Percentiles rank a stretch among this genome's conserved stretches.
Evolutionary conservation across 176 grass and related monocot species (phyloP).

Genomic region (Raddia guianensis): DNA sequence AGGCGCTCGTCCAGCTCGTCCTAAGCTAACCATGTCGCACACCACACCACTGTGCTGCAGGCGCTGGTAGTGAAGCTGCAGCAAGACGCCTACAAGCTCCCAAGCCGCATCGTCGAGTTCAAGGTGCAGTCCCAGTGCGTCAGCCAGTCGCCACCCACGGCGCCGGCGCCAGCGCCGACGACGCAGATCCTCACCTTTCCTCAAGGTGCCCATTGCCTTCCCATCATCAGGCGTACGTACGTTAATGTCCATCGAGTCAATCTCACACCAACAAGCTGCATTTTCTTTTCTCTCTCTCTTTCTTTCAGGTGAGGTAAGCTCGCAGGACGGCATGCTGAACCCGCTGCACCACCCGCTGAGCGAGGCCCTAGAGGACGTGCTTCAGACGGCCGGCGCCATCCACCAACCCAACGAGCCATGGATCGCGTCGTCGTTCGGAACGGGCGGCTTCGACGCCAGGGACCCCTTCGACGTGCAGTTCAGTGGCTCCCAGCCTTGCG

Average conservation of each 20-base stretch:
- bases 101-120: constrained; percentile 57
- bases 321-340: constrained; percentile 41
- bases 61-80: constrained; percentile 61
- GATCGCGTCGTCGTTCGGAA: constrained; percentile 41
- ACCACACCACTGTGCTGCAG: constrained; percentile 33
- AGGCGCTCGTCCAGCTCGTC: background rate
- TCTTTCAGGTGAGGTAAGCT: constrained; percentile 32
- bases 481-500: constrained; percentile 48
- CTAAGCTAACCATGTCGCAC: background rate
- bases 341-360: constrained; percentile 19
- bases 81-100: constrained; percentile 75
- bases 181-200: constrained; percentile 37
- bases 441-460: constrained; percentile 38
- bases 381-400: constrained; percentile 36
- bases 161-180: background rate
- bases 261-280: background rate
- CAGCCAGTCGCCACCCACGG: constrained; percentile 21
- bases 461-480: constrained; percentile 59
- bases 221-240: constrained; percentile 5
- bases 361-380: constrained; percentile 54
- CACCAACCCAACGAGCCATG: constrained; percentile 37
- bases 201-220: constrained; percentile 18
- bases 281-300: background rate
- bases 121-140: constrained; percentile 47
- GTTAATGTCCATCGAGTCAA: background rate